phyloP scores from a whole-genome alignment of 1,284 basidiomycete genomes.

The Irpex lacteus region DNA sequence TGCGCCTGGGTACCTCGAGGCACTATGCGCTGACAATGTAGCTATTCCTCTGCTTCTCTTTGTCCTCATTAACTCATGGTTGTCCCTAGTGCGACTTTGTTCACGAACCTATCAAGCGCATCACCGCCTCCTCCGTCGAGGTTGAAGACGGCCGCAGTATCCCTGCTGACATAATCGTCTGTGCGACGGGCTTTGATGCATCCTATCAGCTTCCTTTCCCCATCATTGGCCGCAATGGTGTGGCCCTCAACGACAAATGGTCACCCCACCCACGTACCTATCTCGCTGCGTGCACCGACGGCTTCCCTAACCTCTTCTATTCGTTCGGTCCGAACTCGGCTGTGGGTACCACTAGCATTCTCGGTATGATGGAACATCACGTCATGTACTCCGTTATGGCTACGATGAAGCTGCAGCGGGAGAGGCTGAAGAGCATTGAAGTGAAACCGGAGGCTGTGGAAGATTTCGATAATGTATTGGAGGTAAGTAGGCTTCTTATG shows the following conservation, averaged over 20 bases:
- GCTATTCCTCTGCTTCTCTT: constrained; percentile 11
- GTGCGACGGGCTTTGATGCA: constrained; percentile 49
- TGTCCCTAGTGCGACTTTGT: constrained; percentile 52
- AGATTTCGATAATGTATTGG: constrained; percentile 57
- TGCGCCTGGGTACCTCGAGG: constrained; percentile 64
- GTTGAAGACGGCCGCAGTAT: constrained; percentile 49
- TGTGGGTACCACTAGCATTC: constrained; percentile 49
- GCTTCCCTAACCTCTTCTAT: constrained; percentile 63
- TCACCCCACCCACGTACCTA: constrained; percentile 54
- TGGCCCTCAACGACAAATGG: constrained; percentile 47
- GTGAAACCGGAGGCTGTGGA: constrained; percentile 55
- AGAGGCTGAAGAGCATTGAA: constrained; percentile 57
- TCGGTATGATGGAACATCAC: constrained; percentile 52
- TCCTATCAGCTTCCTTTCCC: constrained; percentile 48
- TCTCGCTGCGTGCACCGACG: constrained; percentile 50
- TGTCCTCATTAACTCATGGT: constrained; percentile 1
- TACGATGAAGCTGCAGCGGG: constrained; percentile 56
- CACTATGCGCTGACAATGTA: constrained; percentile 59
- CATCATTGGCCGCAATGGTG: constrained; percentile 48
- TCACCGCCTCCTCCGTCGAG: constrained; percentile 55
- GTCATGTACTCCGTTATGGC: constrained; percentile 52
- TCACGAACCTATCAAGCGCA: constrained; percentile 43
- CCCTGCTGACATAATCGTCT: constrained; percentile 52
- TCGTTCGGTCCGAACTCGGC: constrained; percentile 53
- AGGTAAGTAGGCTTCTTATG: constrained; percentile 22